Conservation (phyloP, 2,329 filamentous ascomycete species). For the Ophiobolus disseminans region DNA sequence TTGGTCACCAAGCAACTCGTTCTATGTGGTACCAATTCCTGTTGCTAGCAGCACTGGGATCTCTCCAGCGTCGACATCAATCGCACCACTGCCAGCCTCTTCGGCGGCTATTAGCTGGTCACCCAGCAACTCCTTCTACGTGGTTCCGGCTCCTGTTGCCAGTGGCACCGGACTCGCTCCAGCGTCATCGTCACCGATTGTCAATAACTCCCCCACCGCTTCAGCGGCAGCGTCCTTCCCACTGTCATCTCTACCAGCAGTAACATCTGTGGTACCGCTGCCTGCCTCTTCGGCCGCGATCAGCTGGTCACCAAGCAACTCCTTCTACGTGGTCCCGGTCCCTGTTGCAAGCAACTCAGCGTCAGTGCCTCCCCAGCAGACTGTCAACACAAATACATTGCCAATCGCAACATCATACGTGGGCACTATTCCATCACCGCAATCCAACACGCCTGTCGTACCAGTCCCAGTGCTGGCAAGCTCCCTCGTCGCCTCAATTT, state of each 20-base stretch:
- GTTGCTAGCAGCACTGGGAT: neutral
- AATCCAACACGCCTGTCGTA: neutral
- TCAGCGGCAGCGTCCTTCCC: no score
- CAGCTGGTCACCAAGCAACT: slow-evolving; percentile 7
- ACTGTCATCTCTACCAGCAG: no score
- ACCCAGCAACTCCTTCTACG: no score
- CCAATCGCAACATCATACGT: no score
- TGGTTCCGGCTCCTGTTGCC: neutral
- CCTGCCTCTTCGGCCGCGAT: neutral
- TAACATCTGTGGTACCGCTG: neutral
- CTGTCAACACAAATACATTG: neutral
- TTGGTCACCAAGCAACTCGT: neutral
- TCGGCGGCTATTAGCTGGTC: neutral
- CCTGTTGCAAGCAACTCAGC: neutral
- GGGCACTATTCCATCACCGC: no score
- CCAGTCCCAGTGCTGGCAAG: neutral
- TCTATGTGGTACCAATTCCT: neutral
- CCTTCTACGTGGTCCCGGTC: slow-evolving; percentile 3
- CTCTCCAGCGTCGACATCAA: neutral
- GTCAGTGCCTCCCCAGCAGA: no score
- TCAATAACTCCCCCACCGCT: no score
- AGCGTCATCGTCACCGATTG: neutral
- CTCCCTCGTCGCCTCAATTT: no score
- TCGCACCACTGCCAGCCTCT: no score
- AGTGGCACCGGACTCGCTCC: neutral